Evolutionary conservation across 1,284 basidiomycete species (phyloP).

Genomic region (Marasmius oreades): DNA sequence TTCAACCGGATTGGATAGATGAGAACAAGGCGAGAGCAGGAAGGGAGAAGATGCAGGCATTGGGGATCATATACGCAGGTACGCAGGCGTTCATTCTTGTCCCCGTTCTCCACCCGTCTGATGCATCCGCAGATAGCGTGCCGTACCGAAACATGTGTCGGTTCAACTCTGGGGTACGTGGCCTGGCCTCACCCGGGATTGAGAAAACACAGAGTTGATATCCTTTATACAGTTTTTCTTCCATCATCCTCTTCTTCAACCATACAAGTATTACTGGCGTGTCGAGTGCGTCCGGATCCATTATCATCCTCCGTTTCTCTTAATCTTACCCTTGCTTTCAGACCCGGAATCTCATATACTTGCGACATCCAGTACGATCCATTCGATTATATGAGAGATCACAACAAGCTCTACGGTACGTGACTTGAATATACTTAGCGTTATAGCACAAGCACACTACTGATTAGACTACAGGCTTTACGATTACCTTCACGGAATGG

Average conservation of each 20-base stretch:
- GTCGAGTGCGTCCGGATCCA: constrained; percentile 40
- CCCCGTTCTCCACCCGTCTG: constrained; percentile 16
- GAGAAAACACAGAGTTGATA: background rate
- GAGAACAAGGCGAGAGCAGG: constrained; percentile 50
- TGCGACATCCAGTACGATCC: constrained; percentile 75
- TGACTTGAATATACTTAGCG: background rate
- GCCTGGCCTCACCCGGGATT: background rate
- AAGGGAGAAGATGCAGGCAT: constrained; percentile 46
- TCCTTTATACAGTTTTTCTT: constrained; percentile 43
- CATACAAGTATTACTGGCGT: constrained; percentile 62
- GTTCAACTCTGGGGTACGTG: constrained; percentile 69
- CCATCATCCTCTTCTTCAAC: constrained; percentile 39
- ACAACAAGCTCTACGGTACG: constrained; percentile 65
- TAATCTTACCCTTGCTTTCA: constrained; percentile 18
- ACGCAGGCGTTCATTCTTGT: constrained; percentile 23
- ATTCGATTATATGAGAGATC: constrained; percentile 72
- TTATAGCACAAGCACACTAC: background rate
- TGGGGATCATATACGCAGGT: constrained; percentile 53
- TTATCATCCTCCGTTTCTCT: background rate
- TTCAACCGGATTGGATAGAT: constrained; percentile 63
- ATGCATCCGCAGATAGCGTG: constrained; percentile 8
- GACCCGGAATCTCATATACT: constrained; percentile 69
- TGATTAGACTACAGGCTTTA: constrained; percentile 52
- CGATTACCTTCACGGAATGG: constrained; percentile 77
- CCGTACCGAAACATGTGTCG: constrained; percentile 74